A percentile compares a stretch with the other conserved stretches of the same genome.
Evolutionary conservation across 352 stramenopile genomes (phyloP).

Genomic region (Saprolegnia diclina): DNA sequence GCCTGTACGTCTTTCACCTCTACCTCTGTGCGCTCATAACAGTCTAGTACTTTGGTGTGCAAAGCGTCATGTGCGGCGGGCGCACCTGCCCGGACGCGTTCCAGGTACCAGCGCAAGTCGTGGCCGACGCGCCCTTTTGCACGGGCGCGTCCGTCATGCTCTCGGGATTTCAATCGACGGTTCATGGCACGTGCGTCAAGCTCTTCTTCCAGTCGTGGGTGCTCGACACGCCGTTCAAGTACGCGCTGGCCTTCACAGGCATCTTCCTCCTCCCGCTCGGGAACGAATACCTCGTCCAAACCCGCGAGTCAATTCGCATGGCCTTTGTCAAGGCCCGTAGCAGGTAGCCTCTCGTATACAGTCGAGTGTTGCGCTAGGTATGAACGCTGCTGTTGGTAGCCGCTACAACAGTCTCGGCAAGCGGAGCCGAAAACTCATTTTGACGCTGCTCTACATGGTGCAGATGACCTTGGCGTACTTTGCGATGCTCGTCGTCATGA

Average conservation of each 20-base stretch:
- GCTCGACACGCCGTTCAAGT: conserved; percentile 65
- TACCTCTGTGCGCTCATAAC: neutral
- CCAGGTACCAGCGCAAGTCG: conserved; percentile 50
- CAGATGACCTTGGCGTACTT: conserved; percentile 82
- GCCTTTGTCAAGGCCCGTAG: conserved; percentile 37
- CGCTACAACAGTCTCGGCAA: conserved; percentile 50
- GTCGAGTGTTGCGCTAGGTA: too few relatives aligned
- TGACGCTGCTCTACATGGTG: conserved; percentile 67
- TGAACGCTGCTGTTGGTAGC: too few relatives aligned
- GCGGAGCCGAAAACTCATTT: conserved; percentile 51
- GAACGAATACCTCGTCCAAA: conserved; percentile 60
- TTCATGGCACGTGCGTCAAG: conserved; percentile 61
- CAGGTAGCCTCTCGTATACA: conserved; percentile 29
- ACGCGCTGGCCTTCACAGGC: conserved; percentile 61
- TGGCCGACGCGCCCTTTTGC: conserved; percentile 39
- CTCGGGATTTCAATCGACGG: conserved; percentile 71
- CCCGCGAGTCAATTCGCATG: conserved; percentile 46
- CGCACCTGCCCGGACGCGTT: conserved; percentile 50
- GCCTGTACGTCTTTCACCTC: conserved; percentile 33
- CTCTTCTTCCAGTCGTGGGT: conserved; percentile 79
- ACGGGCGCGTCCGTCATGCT: conserved; percentile 48
- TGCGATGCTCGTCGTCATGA: conserved; percentile 80
- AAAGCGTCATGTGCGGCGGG: conserved; percentile 48
- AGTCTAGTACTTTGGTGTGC: conserved; percentile 32
- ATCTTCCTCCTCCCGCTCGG: conserved; percentile 56